Percentiles rank a stretch among this genome's conserved stretches.
Evolutionary conservation across 2,329 filamentous ascomycete species (phyloP).

Genomic region (Alternaria postmessia): DNA sequence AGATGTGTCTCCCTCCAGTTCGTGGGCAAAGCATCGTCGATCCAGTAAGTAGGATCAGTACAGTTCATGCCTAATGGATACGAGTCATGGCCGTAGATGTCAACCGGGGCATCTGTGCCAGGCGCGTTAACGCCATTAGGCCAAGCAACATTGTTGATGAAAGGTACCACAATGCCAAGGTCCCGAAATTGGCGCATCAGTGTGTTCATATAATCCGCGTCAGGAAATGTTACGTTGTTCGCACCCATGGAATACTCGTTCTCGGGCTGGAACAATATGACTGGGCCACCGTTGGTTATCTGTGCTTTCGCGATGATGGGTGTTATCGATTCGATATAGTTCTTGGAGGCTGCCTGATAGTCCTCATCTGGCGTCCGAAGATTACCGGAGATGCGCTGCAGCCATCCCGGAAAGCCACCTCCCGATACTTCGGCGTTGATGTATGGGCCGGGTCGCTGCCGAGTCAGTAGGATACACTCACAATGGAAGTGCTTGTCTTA

Average conservation of each 20-base stretch:
- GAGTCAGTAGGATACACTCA: slow-evolving; percentile 5
- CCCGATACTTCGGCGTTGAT: slow-evolving; percentile 80
- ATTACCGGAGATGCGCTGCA: slow-evolving; percentile 69
- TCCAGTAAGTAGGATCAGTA: slow-evolving; percentile 68
- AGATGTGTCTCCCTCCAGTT: slow-evolving; percentile 62
- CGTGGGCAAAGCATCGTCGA: slow-evolving; percentile 61
- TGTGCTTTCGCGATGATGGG: slow-evolving; percentile 76
- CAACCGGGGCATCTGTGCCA: slow-evolving; percentile 62
- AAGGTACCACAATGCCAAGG: slow-evolving; percentile 74
- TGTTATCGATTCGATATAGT: slow-evolving; percentile 62
- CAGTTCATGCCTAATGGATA: slow-evolving; percentile 70
- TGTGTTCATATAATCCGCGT: slow-evolving; percentile 71
- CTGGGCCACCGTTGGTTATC: slow-evolving; percentile 80
- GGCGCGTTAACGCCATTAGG: slow-evolving; percentile 68
- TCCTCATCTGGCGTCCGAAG: slow-evolving; percentile 68
- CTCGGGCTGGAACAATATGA: slow-evolving; percentile 79
- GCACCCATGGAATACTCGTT: slow-evolving; percentile 73
- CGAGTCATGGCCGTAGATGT: slow-evolving; percentile 71
- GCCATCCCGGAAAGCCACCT: slow-evolving; percentile 81
- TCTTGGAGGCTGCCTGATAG: slow-evolving; percentile 71
- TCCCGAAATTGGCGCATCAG: slow-evolving; percentile 72
- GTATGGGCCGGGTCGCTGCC: slow-evolving; percentile 66
- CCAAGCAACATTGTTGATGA: slow-evolving; percentile 75
- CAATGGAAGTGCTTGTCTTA: slow-evolving; percentile 19
- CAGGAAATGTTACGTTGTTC: slow-evolving; percentile 63